Percentiles rank a stretch among this genome's conserved stretches.
These are phyloP conservation scores for Gnaphalium uliginosum DNA, from an alignment of 129 eudicot genomes.

Conservation along the genomic window DNA sequence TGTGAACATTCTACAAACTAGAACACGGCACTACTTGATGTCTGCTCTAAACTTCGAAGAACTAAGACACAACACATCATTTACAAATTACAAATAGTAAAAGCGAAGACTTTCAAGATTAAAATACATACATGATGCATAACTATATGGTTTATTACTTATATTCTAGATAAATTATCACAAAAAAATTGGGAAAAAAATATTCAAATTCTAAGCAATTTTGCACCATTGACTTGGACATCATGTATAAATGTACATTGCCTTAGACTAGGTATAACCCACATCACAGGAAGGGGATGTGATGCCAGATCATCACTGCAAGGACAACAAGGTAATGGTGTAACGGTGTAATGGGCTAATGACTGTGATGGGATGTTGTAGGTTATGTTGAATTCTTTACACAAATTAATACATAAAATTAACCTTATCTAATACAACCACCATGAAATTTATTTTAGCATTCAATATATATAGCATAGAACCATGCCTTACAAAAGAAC, in stretches of 20 bases:
- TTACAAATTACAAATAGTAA: not conserved
- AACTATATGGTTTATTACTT: not conserved
- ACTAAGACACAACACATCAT: not conserved
- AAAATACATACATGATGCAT: not conserved
- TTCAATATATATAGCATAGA: constrained; percentile 17
- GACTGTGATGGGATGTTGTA: constrained; percentile 1
- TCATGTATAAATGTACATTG: not conserved
- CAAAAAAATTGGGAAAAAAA: not conserved
- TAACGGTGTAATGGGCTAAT: not conserved
- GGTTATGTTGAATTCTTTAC: not conserved
- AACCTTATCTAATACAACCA: not conserved
- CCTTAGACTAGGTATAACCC: not conserved
- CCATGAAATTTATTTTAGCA: constrained; percentile 6
- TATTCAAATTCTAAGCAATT: not conserved
- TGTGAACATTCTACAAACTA: not conserved
- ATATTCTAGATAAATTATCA: not conserved
- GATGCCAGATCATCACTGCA: constrained; percentile 5
- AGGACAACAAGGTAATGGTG: not conserved
- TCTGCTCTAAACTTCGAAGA: not conserved
- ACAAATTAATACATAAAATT: constrained; percentile 3
- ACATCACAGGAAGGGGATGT: not conserved
- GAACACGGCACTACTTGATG: not conserved
- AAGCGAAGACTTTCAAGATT: not conserved
- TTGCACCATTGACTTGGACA: not conserved
- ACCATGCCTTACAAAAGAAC: not conserved